Conservation (phyloP, 495 filamentous ascomycete species). For the Xylona heveae region DNA sequence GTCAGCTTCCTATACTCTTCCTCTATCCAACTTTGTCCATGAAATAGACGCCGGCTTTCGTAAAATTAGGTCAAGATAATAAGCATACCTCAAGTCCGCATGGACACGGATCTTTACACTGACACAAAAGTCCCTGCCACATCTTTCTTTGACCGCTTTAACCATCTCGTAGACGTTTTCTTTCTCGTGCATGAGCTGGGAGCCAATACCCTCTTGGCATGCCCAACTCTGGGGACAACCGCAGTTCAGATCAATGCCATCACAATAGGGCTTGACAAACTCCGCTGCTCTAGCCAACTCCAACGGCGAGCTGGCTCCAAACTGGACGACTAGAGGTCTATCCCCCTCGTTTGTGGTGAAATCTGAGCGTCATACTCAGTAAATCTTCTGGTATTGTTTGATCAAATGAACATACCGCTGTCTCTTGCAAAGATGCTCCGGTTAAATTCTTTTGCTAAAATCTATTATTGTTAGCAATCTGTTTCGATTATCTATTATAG, state of each 20-base stretch:
- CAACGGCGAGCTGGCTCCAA: constrained; percentile 29
- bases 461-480: constrained; percentile 14
- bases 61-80: not conserved
- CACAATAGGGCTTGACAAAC: constrained; percentile 33
- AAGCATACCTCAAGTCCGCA: constrained; percentile 25
- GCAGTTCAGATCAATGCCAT: constrained; percentile 46
- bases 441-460: constrained; percentile 50
- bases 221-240: constrained; percentile 53
- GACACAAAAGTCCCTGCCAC: constrained; percentile 20
- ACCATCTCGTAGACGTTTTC: constrained; percentile 39
- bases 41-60: not conserved
- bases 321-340: constrained; percentile 38
- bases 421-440: constrained; percentile 33
- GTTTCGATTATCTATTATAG: constrained; percentile 3
- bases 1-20: too few relatives aligned
- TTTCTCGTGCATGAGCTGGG: constrained; percentile 36
- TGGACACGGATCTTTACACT: constrained; percentile 48
- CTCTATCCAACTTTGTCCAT: not conserved
- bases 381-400: too few relatives aligned
- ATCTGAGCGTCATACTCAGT: constrained; percentile 17
- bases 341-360: constrained; percentile 17
- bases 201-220: constrained; percentile 36
- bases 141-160: constrained; percentile 21
- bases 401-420: constrained; percentile 25
- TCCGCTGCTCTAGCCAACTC: constrained; percentile 39